These are phyloP conservation scores for Bocquillonia castaneifolia DNA, from an alignment of 441 rosid genomes.

Conservation along the genomic window DNA sequence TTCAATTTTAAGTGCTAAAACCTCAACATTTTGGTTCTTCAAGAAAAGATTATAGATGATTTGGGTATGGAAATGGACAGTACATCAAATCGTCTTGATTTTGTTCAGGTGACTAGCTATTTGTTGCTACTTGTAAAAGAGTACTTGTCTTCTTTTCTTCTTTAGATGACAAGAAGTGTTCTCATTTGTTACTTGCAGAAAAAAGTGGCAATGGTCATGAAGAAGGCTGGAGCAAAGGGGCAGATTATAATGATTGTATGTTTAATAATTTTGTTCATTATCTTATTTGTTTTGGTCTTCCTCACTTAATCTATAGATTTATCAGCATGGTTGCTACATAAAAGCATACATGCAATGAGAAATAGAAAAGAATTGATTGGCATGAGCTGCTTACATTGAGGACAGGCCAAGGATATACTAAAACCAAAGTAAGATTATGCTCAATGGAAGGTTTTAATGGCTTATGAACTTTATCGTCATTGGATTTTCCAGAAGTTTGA, in stretches of 20 bases:
- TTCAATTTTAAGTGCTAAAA: conserved; percentile 2
- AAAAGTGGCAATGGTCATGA: conserved; percentile 97
- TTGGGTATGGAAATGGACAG: conserved; percentile 86
- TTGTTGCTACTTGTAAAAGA: neutral
- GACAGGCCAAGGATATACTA: neutral
- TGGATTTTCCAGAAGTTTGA: conserved; percentile 1
- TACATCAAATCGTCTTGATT: conserved; percentile 88
- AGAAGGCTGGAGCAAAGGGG: conserved; percentile 90
- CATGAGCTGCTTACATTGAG: neutral
- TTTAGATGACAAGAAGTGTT: neutral
- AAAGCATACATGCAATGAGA: neutral
- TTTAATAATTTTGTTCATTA: conserved; percentile 72
- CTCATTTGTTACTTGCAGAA: conserved; percentile 48
- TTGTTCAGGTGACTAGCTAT: conserved; percentile 72
- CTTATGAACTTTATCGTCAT: neutral
- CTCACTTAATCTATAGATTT: conserved; percentile 41
- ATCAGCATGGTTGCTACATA: neutral
- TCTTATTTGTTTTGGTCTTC: conserved; percentile 87
- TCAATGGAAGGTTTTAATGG: neutral
- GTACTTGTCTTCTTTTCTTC: neutral
- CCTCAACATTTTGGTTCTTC: conserved; percentile 25
- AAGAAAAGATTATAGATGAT: conserved; percentile 85
- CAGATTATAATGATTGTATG: conserved; percentile 92
- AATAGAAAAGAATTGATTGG: neutral
- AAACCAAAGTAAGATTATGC: neutral